Evolutionary conservation across 176 grass and related monocot genomes (phyloP), one percentile per base, ranked within the genome.

Genomic region (Coix lacrymajobi): DNA sequence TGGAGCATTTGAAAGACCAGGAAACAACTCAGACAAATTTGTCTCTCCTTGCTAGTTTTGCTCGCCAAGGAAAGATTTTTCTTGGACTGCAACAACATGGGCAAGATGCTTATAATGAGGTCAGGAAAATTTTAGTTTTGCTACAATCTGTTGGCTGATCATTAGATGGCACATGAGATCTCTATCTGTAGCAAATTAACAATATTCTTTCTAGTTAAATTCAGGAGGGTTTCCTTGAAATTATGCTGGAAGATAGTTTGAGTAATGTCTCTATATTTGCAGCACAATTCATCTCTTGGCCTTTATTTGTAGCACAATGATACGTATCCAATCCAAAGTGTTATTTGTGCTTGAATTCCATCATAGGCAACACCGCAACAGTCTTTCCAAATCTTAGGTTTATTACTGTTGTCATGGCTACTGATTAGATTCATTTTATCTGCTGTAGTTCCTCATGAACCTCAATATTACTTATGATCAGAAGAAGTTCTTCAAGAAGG

Each of bases 1-100:
- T 71, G 6, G 96, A 99, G 17, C 79, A 99, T 85, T 94, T 99
- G 84, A 99, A 94, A 66, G 96, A 99, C 90, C 73, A 87, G 34
- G 96, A 99, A 70, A 80, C 73, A 81, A 99, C 96, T 87, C 96
- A 99, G 87, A 95, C 96, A 51, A 99, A 96, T 83, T 79, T 99
- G 75, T 99, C 96, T 83, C 96, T 99, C 69, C 89, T 99, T 30
- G 87, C 96, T 75, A 85, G 83, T 64, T 96, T 96, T 90, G 89
- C 86, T 78, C 89, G 93, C 70, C 96, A 99, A 85, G 96, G 91
- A 54, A 96, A 81, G 66, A 90, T 88, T 77, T 80, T 96, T 76
- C 76, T 94, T 64, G 96, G 96, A 5, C 79, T 99, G 66, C 89
- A 85, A 4, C 77, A 83, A 63, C 80, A 90, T n/a, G 87, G 90